Conservation (phyloP, 2,329 filamentous ascomycete genomes). For the Ophiostoma sp. region DNA sequence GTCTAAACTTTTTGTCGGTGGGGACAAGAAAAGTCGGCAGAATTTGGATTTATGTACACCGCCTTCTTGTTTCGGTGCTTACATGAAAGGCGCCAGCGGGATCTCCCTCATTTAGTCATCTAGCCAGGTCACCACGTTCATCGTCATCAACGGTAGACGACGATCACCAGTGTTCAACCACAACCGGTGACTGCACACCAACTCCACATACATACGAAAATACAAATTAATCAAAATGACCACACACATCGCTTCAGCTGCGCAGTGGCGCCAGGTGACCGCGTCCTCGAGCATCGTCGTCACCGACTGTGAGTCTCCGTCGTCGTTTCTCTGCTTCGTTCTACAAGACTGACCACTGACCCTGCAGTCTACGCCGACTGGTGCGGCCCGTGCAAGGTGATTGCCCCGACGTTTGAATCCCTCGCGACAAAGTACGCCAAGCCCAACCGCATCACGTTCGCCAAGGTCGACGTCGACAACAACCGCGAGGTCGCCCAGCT, state of each 20-base stretch:
- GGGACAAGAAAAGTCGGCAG: slow-evolving; percentile 27
- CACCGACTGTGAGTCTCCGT: slow-evolving; percentile 63
- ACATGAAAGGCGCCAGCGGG: slow-evolving; percentile 12
- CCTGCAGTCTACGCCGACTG: slow-evolving; percentile 82
- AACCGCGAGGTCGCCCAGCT: slow-evolving; percentile 71
- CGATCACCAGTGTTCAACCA: background rate
- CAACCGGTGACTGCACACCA: background rate
- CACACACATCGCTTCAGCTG: slow-evolving; percentile 57
- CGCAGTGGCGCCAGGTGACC: slow-evolving; percentile 68
- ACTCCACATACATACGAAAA: background rate
- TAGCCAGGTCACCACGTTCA: slow-evolving; percentile 12
- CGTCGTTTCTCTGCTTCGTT: background rate
- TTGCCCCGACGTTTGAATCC: slow-evolving; percentile 82
- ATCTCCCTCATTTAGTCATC: background rate
- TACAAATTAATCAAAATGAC: slow-evolving; percentile 39
- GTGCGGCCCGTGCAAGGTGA: slow-evolving; percentile 90
- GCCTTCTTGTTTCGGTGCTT: slow-evolving; percentile 27
- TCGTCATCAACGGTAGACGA: background rate
- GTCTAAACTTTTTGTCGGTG: slow-evolving; percentile 25
- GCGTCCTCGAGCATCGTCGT: slow-evolving; percentile 73
- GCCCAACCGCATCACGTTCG: slow-evolving; percentile 78
- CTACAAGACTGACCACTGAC: slow-evolving; percentile 11
- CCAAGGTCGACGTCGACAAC: slow-evolving; percentile 84
- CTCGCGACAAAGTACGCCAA: slow-evolving; percentile 74
- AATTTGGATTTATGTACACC: slow-evolving; percentile 27